Percentiles rank a stretch among this genome's conserved stretches.
Evolutionary conservation across 2,329 filamentous ascomycete species (phyloP).

Genomic region (Alternaria sp.): DNA sequence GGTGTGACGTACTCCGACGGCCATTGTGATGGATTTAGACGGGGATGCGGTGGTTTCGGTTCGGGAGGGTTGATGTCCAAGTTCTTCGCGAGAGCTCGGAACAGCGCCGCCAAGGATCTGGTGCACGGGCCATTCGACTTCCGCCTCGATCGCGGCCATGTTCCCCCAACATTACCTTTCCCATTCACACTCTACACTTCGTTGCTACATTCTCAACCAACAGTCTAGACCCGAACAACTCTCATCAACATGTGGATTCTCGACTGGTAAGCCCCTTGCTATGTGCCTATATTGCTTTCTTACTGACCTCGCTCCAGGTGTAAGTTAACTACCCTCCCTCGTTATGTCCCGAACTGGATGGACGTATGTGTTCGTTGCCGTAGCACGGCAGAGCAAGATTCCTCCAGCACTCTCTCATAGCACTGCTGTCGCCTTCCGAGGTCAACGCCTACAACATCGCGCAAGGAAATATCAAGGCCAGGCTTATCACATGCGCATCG

Average conservation of each 20-base stretch:
- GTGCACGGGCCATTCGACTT: constrained; percentile 2
- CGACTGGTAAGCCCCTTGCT: constrained; percentile 69
- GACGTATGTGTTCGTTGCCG: not conserved
- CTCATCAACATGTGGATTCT: constrained; percentile 78
- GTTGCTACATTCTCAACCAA: not conserved
- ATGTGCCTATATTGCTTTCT: not conserved
- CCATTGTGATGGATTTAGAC: constrained; percentile 52
- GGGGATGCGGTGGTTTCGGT: constrained; percentile 47
- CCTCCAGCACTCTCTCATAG: not conserved
- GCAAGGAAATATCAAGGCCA: not conserved
- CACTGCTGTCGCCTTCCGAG: not conserved
- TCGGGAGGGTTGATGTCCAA: constrained; percentile 55
- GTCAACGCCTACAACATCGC: not conserved
- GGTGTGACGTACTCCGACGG: constrained; percentile 50
- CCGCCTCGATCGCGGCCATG: constrained; percentile 8
- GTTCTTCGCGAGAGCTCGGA: constrained; percentile 30
- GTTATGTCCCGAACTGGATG: not conserved
- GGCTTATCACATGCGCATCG: constrained; percentile 2
- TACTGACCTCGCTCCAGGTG: constrained; percentile 35
- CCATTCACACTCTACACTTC: not conserved
- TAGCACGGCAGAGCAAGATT: not conserved
- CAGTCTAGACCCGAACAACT: not conserved
- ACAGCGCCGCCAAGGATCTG: constrained; percentile 15
- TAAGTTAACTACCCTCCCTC: constrained; percentile 28
- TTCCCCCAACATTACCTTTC: constrained; percentile 11